Percentiles rank a stretch among this genome's conserved stretches.
phyloP scores from a whole-genome alignment of 2,329 filamentous ascomycete genomes.

The Neopestalotiopsis sp. region DNA sequence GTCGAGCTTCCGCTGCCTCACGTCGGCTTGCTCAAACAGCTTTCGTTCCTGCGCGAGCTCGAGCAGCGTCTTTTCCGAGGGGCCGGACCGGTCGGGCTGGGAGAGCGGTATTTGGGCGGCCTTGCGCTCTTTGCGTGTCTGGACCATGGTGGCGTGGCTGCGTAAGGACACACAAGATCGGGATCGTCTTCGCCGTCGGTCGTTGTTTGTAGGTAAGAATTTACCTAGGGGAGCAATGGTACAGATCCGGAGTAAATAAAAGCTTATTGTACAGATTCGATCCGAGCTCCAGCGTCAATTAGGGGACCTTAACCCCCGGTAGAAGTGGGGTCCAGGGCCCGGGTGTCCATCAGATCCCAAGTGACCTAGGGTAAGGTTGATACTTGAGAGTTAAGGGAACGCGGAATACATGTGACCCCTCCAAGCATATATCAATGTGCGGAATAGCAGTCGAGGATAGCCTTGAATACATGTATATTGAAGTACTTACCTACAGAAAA shows the following conservation, averaged over 20 bases:
- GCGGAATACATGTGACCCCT: too few relatives aligned
- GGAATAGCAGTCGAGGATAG: too few relatives aligned
- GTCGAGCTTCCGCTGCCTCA: slow-evolving; percentile 39
- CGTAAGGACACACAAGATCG: not conserved
- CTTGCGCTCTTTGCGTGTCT: slow-evolving; percentile 53
- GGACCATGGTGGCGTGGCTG: slow-evolving; percentile 46
- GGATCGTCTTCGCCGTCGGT: too few relatives aligned
- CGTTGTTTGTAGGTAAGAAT: not conserved
- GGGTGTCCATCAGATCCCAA: not conserved
- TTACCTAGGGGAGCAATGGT: too few relatives aligned
- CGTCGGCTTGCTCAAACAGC: slow-evolving; percentile 58
- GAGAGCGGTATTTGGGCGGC: slow-evolving; percentile 63
- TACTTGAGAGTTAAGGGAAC: too few relatives aligned
- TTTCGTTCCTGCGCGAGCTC: slow-evolving; percentile 71
- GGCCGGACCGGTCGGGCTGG: slow-evolving; percentile 72
- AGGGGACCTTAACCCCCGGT: not conserved
- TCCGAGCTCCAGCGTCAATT: too few relatives aligned
- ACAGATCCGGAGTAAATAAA: too few relatives aligned
- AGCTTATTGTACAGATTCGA: too few relatives aligned
- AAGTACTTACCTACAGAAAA: too few relatives aligned
- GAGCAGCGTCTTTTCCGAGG: slow-evolving; percentile 71
- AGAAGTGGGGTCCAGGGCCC: not conserved
- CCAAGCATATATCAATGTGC: too few relatives aligned
- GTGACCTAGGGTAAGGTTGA: not conserved
- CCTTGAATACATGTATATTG: too few relatives aligned